phyloP scores from a whole-genome alignment of 164 flowering plant species.

The Umbellularia californica region DNA sequence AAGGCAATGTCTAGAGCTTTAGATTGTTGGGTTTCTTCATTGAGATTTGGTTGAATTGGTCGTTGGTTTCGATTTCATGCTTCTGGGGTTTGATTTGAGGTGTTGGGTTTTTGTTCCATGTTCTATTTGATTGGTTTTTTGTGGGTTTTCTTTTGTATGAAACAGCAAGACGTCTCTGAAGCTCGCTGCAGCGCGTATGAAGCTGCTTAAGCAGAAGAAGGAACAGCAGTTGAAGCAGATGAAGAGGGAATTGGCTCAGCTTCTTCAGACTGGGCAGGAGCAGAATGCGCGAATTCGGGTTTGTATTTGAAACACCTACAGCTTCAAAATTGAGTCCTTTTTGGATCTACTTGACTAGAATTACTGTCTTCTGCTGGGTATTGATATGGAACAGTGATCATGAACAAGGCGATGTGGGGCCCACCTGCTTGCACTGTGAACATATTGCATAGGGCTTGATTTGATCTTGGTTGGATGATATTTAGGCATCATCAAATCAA shows the following conservation, averaged over 20 bases:
- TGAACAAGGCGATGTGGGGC: no score
- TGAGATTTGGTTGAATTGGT: no score
- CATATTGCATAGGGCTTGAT: no score
- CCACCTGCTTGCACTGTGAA: no score
- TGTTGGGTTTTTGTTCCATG: constrained; percentile 4
- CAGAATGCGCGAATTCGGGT: constrained; percentile 85
- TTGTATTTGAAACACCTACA: constrained; percentile 3
- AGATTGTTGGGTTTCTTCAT: no score
- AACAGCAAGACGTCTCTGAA: constrained; percentile 83
- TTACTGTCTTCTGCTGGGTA: no score
- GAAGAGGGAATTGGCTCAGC: constrained; percentile 79
- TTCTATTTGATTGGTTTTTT: no score
- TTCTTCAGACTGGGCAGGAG: constrained; percentile 78
- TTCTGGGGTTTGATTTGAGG: constrained; percentile 7
- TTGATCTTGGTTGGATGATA: no score
- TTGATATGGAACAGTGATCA: no score
- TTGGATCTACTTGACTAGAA: neutral
- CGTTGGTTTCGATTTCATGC: neutral
- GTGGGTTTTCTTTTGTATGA: neutral
- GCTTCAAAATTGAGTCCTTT: no score
- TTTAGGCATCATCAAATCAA: no score
- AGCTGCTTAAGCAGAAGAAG: constrained; percentile 83
- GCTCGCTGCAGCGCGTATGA: constrained; percentile 67
- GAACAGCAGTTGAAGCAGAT: constrained; percentile 54
- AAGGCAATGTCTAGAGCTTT: neutral